Evolutionary conservation across 2,329 filamentous ascomycete genomes (phyloP).

Genomic region (Madurella fahalii): DNA sequence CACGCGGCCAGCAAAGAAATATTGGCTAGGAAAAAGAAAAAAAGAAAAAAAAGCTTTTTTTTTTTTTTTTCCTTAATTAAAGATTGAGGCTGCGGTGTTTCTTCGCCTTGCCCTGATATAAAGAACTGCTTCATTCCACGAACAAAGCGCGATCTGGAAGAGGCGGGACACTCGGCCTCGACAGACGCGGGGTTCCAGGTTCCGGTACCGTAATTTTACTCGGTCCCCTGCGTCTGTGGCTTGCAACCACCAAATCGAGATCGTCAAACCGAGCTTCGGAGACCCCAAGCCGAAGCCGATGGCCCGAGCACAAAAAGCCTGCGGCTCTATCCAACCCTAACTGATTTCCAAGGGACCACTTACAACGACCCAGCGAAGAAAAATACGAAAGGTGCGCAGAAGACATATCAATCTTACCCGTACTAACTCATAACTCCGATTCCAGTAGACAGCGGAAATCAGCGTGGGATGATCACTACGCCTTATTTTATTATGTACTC

Average conservation of each 20-base stretch:
- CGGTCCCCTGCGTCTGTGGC: slow-evolving; percentile 1
- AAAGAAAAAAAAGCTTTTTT: neutral
- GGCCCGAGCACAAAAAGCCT: no score
- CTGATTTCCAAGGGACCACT: no score
- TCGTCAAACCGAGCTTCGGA: neutral
- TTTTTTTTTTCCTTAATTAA: neutral
- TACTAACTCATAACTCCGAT: no score
- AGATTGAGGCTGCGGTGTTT: neutral
- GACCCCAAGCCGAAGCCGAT: no score
- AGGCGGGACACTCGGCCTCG: neutral
- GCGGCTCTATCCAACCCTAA: no score
- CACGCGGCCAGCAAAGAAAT: neutral
- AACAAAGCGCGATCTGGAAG: neutral
- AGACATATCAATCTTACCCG: no score
- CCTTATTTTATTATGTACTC: no score
- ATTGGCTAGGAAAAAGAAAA: slow-evolving; percentile 3
- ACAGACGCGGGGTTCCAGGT: slow-evolving; percentile 3
- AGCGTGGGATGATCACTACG: no score
- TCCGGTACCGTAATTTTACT: neutral
- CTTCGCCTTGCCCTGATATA: neutral
- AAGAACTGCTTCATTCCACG: neutral
- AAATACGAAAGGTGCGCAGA: no score
- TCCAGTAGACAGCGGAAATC: no score
- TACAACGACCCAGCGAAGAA: no score
- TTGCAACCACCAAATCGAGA: slow-evolving; percentile 7